Percentiles rank a stretch among this genome's conserved stretches.
Evolutionary conservation across 805 yeast genomes (phyloP).

Genomic region (Tetrapisispora iriomotensis): DNA sequence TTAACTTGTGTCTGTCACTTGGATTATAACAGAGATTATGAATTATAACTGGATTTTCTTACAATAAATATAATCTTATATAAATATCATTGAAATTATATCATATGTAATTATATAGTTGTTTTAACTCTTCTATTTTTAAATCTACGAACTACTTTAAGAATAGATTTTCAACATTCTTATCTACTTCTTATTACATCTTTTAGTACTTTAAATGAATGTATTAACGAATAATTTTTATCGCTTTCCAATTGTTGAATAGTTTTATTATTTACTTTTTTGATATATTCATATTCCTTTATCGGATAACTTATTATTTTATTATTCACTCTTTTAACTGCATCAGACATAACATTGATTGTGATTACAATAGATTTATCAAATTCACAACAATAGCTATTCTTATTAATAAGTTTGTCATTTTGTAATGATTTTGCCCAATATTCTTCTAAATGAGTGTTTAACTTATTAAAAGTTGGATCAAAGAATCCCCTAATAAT

Average conservation of each 20-base stretch:
- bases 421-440: slow-evolving; percentile 40
- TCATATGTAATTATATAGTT: too few species aligned
- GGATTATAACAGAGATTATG: too few species aligned
- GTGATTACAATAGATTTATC: slow-evolving; percentile 40
- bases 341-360: slow-evolving; percentile 14
- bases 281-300: slow-evolving; percentile 17
- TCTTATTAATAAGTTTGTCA: slow-evolving; percentile 33
- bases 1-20: too few species aligned
- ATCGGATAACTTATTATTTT: slow-evolving; percentile 1
- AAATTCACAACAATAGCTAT: slow-evolving; percentile 46
- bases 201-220: slow-evolving; percentile 28
- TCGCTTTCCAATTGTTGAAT: slow-evolving; percentile 34
- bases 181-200: slow-evolving; percentile 15
- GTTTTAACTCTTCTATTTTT: too few species aligned
- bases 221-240: slow-evolving; percentile 25
- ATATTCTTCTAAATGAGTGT: slow-evolving; percentile 39
- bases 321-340: not conserved
- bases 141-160: too few species aligned
- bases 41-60: too few species aligned
- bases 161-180: too few species aligned
- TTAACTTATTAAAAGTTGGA: slow-evolving; percentile 53
- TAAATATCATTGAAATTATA: too few species aligned
- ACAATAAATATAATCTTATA: too few species aligned
- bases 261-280: slow-evolving; percentile 33
- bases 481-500: slow-evolving; percentile 52